A percentile compares a stretch with the other conserved stretches of the same genome.
Evolutionary conservation across 129 eudicot species (phyloP).

Genomic region (Saussurea involucrata): DNA sequence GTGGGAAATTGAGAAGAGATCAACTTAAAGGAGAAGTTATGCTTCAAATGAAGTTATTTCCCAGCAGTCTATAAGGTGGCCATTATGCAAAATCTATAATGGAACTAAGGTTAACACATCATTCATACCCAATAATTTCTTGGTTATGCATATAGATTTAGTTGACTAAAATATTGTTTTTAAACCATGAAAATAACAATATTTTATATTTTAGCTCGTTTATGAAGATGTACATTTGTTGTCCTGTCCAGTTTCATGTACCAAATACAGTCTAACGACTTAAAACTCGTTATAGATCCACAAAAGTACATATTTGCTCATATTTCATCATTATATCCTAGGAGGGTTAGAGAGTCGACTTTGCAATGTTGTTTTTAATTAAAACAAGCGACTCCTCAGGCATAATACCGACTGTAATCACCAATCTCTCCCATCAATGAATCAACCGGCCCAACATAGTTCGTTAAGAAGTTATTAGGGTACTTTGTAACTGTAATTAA

Average conservation of each 20-base stretch:
- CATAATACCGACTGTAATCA: no score
- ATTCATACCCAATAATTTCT: background rate
- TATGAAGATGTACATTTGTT: background rate
- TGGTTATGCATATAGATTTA: background rate
- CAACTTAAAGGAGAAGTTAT: constrained; percentile 53
- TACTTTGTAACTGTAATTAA: no score
- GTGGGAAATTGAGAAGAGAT: constrained; percentile 82
- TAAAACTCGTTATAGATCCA: background rate
- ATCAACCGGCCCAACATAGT: no score
- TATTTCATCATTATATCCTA: background rate
- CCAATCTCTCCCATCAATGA: no score
- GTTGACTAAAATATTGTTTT: background rate
- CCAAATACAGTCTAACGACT: no score
- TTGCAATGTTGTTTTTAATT: no score
- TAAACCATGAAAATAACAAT: background rate
- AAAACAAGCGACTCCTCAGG: no score
- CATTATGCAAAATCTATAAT: background rate
- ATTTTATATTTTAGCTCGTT: background rate
- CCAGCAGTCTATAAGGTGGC: constrained; percentile 47
- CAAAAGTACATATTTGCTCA: background rate
- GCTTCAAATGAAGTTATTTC: constrained; percentile 26
- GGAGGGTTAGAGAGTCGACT: background rate
- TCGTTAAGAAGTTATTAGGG: no score
- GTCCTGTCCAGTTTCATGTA: no score
- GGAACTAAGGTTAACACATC: background rate